These are phyloP conservation scores for Glycine tomentella DNA, from an alignment of 306 rosid genomes.

Conservation along the genomic window DNA sequence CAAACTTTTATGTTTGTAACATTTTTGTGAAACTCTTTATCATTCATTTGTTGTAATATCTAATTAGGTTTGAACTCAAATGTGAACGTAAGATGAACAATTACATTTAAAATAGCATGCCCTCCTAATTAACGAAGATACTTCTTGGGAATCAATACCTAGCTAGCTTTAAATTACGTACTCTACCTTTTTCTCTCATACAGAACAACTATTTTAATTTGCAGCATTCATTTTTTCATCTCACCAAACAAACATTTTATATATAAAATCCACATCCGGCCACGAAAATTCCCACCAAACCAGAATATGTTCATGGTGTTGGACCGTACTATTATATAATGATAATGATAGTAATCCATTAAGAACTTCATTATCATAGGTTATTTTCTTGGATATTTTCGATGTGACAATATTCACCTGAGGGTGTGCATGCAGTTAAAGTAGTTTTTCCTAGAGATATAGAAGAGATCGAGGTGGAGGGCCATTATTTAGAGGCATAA, in stretches of 20 bases:
- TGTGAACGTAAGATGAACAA: not conserved
- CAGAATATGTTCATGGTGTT: not conserved
- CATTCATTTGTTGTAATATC: not conserved
- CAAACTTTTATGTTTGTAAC: no score
- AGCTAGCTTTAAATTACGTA: not conserved
- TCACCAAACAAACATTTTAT: not conserved
- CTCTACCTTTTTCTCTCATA: not conserved
- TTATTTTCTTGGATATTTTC: not conserved
- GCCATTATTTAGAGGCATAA: slow-evolving; percentile 44
- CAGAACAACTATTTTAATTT: not conserved
- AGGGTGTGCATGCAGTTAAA: slow-evolving; percentile 4
- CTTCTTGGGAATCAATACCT: not conserved
- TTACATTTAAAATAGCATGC: not conserved
- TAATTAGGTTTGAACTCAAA: slow-evolving; percentile 2
- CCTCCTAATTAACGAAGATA: not conserved
- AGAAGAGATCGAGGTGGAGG: slow-evolving; percentile 38
- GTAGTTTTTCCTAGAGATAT: not conserved
- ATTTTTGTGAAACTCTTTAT: no score
- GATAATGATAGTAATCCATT: not conserved
- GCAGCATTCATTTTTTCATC: not conserved
- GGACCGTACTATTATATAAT: not conserved
- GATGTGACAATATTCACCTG: slow-evolving; percentile 50
- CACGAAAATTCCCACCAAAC: not conserved
- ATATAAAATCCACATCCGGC: not conserved
- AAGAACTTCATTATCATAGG: not conserved